Conservation (phyloP, 1,139 yeast genomes). For the Torulaspora pretoriensis region DNA sequence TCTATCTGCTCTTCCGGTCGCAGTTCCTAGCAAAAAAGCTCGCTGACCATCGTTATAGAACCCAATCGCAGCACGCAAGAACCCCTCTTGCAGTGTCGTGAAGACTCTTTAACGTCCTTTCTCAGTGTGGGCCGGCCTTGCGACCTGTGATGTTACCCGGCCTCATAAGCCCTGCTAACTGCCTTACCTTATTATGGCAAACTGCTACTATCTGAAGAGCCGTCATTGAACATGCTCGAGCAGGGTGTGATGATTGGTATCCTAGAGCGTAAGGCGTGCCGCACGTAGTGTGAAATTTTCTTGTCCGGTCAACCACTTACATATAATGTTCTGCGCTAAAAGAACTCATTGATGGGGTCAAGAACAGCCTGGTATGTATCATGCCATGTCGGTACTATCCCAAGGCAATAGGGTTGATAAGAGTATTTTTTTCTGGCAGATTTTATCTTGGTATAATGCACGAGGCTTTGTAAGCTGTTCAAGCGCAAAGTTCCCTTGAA, state of each 20-base stretch:
- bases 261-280: no score
- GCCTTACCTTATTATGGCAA: neutral
- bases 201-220: no score
- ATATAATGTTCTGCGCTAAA: no score
- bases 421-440: neutral
- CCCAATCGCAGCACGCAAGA: neutral
- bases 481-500: neutral
- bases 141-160: neutral
- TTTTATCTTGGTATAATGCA: neutral
- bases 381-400: no score
- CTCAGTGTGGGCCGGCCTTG: constrained; percentile 1
- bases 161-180: neutral
- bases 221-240: no score
- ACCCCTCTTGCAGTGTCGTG: neutral
- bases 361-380: no score
- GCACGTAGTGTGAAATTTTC: no score
- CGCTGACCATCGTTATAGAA: neutral
- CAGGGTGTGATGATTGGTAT: no score
- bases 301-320: no score
- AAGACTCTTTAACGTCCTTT: neutral
- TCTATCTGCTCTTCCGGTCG: neutral
- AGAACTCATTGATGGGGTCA: no score
- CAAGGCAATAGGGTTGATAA: no score
- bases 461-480: neutral
- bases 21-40: neutral